Evolutionary conservation across 2,329 filamentous ascomycete genomes (phyloP), one percentile per base, ranked within the genome.

Genomic region (Alternaria sp.): DNA sequence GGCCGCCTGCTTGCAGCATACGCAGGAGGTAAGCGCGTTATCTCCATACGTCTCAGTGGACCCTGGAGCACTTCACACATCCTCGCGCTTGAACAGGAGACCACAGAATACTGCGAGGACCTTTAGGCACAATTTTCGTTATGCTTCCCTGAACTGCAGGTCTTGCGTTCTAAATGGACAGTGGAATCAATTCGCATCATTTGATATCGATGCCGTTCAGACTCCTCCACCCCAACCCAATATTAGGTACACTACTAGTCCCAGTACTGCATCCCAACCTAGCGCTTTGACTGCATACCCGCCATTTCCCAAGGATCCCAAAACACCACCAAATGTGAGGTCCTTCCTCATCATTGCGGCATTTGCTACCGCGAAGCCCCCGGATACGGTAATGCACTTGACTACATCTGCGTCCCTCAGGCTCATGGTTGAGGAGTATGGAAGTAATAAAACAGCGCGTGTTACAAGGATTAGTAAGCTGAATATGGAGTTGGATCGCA

Each of bases 211-310:
- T 9, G 20, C 2, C 20, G 20, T 27, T 57, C 48, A 75, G 3
- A 75, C 67, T 2, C 72, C 73, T 4, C 72, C 71, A 25, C 71
- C 71, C 73, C 71, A 74, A 9, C 62, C 58, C 46, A 73, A 28
- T 5, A 68, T 63, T 7, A 50, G 50, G 54, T 52, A 65, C 4
- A 75, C 55, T n/a, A 68, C 30, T 3, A 38, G 46, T 8, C 68
- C 67, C 16, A 74, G 7, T 9, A 70, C 46, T n/a, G 63, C 66
- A 66, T 76, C 73, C 69, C 72, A 75, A 1, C 63, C 72, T 34
- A 76, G 43, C 36, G 70, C 66, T 53, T 66, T 74, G 1, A 74
- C 66, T 27, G 73, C 60, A 59, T 57, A 40, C 46, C 64, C 53
- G 32, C 66, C 53, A n/a, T 60, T 28, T 14, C 45, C 40, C 9